Conservation (phyloP, 345 rosid species). For the Salix brachista region DNA sequence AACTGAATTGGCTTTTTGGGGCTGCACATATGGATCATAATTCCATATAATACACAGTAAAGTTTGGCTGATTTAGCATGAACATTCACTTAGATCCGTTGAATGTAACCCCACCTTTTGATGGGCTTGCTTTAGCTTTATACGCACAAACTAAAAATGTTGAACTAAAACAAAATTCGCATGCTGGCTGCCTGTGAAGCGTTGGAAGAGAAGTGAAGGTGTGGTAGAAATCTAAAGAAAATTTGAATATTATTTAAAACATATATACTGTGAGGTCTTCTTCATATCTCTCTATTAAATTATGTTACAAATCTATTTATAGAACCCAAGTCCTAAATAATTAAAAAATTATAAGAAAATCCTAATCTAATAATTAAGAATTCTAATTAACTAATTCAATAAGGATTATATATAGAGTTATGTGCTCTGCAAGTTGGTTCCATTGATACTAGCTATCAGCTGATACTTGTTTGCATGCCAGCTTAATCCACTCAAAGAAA, state of each 20-base stretch:
- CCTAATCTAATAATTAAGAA: no score
- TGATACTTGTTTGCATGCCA: neutral
- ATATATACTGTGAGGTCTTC: no score
- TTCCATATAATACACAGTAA: neutral
- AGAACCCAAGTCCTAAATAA: no score
- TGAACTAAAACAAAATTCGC: neutral
- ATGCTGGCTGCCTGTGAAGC: neutral
- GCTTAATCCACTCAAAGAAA: neutral
- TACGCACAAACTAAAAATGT: neutral
- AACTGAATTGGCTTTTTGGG: neutral
- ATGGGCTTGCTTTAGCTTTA: neutral
- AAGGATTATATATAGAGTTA: neutral
- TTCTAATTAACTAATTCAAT: no score
- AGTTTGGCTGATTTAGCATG: neutral
- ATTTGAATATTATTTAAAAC: no score
- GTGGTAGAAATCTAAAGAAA: no score
- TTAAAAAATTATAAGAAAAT: no score
- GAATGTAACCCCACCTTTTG: neutral
- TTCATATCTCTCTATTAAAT: no score
- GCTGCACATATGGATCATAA: neutral
- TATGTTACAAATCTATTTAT: no score
- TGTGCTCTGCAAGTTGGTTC: neutral
- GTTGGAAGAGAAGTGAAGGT: no score
- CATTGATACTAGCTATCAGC: neutral
- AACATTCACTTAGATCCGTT: neutral